Conservation (phyloP, 2,329 filamentous ascomycete genomes). For the Aspergillus fructus region DNA sequence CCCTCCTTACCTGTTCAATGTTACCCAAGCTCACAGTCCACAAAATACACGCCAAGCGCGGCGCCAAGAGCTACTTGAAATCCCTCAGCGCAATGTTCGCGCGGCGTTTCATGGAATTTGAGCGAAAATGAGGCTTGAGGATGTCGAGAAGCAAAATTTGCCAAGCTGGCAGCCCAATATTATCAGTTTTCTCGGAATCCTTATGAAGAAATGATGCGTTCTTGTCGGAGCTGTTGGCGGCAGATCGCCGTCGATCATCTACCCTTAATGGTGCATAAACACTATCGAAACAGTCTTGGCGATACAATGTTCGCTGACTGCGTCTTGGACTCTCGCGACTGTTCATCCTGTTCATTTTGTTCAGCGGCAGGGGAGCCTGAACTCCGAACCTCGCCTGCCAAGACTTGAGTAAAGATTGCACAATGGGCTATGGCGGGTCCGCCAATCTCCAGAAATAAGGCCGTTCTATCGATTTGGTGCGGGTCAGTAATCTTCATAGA, state of each 20-base stretch:
- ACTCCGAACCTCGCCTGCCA: too few species aligned
- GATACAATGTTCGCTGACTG: slow-evolving; percentile 7
- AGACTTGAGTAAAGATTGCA: not conserved
- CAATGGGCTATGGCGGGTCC: not conserved
- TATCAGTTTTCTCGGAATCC: slow-evolving; percentile 6
- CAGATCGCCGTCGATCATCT: slow-evolving; percentile 24
- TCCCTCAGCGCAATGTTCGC: not conserved
- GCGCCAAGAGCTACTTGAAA: slow-evolving; percentile 14
- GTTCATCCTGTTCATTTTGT: not conserved
- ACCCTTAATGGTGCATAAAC: slow-evolving; percentile 11
- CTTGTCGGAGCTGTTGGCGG: slow-evolving; percentile 7
- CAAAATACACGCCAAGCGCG: slow-evolving; percentile 9
- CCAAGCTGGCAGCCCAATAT: not conserved
- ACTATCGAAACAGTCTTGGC: slow-evolving; percentile 17
- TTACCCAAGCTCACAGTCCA: slow-evolving; percentile 6
- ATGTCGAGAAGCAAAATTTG: not conserved
- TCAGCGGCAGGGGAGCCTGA: too few species aligned
- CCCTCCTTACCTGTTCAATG: slow-evolving; percentile 10
- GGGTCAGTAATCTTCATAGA: slow-evolving; percentile 3
- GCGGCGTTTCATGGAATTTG: slow-evolving; percentile 3
- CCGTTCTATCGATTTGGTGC: not conserved
- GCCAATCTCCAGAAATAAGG: not conserved
- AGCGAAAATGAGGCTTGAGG: not conserved
- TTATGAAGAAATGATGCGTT: slow-evolving; percentile 1
- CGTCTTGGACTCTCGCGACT: not conserved